Percentiles rank a stretch among this genome's conserved stretches.
phyloP scores from a whole-genome alignment of 768 basidiomycete species.

The Lactarius pseudohatsudake region DNA sequence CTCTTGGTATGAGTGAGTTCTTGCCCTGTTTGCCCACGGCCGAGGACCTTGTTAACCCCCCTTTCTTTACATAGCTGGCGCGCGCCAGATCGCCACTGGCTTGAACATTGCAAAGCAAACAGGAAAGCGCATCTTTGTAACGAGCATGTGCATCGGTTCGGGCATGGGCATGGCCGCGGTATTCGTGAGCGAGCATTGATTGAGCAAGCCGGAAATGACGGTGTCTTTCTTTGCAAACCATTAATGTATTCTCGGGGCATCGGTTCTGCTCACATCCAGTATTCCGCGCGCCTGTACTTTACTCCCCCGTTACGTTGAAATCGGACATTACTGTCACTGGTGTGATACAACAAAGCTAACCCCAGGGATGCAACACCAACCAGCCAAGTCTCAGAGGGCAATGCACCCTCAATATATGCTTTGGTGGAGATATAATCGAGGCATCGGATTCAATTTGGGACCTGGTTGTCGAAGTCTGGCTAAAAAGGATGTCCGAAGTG shows the following conservation, averaged over 20 bases:
- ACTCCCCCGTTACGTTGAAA: constrained; percentile 6
- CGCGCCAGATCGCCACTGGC: constrained; percentile 85
- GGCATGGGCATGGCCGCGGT: constrained; percentile 92
- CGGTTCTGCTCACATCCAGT: constrained; percentile 1
- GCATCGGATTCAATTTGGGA: no score
- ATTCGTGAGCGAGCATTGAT: constrained; percentile 79
- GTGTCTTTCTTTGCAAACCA: not conserved
- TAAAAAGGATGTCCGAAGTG: no score
- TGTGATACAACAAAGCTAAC: no score
- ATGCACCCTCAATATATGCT: no score
- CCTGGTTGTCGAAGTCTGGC: no score
- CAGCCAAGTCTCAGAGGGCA: no score
- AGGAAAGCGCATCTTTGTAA: constrained; percentile 74
- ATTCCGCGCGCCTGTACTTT: not conserved
- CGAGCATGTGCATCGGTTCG: constrained; percentile 88
- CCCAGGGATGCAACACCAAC: no score
- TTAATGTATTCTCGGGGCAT: constrained; percentile 9
- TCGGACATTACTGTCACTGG: not conserved
- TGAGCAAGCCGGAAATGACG: constrained; percentile 34
- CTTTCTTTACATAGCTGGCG: constrained; percentile 53
- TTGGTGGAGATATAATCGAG: no score
- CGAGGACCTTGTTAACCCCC: not conserved
- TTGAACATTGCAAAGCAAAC: constrained; percentile 78
- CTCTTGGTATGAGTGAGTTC: constrained; percentile 76
- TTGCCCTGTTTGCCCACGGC: constrained; percentile 15